Conservation (phyloP, 176 grass and related monocot species). For the Bromus sterilis region DNA sequence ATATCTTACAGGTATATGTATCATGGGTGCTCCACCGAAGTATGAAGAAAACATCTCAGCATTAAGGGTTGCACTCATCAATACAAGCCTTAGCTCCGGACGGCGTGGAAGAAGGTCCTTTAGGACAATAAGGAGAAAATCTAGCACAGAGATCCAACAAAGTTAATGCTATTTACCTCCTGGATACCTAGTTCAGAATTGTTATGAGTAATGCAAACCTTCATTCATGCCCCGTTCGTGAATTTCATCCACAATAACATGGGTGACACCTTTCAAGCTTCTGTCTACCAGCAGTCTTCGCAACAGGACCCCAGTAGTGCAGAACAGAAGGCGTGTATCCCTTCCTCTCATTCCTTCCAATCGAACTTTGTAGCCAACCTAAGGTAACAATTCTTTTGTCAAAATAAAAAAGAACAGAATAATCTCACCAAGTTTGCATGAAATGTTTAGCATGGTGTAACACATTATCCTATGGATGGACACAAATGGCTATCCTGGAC, state of each 20-base stretch:
- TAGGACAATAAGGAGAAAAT: constrained; percentile 99
- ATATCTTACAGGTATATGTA: constrained; percentile 88
- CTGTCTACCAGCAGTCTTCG: constrained; percentile 87
- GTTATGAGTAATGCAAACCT: constrained; percentile 41
- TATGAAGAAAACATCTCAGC: constrained; percentile 97
- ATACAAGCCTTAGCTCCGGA: constrained; percentile 82
- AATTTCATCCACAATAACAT: constrained; percentile 99
- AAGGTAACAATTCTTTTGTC: constrained; percentile 1
- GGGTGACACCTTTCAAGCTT: constrained; percentile 87
- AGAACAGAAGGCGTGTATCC: constrained; percentile 90
- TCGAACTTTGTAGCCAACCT: constrained; percentile 92
- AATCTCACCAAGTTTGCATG: not conserved
- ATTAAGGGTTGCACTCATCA: constrained; percentile 99
- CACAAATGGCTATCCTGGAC: not conserved
- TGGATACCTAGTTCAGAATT: not conserved
- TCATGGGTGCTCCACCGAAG: constrained; percentile 90
- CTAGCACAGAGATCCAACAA: constrained; percentile 32
- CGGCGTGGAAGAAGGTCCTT: constrained; percentile 85
- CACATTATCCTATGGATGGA: not conserved
- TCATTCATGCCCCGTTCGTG: constrained; percentile 99
- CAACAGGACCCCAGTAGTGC: constrained; percentile 91
- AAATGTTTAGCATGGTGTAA: not conserved
- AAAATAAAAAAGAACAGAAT: not conserved
- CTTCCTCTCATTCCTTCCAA: constrained; percentile 97
- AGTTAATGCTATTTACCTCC: not conserved